phyloP scores from a whole-genome alignment of 1,284 basidiomycete species.

The Coniophora puteana region DNA sequence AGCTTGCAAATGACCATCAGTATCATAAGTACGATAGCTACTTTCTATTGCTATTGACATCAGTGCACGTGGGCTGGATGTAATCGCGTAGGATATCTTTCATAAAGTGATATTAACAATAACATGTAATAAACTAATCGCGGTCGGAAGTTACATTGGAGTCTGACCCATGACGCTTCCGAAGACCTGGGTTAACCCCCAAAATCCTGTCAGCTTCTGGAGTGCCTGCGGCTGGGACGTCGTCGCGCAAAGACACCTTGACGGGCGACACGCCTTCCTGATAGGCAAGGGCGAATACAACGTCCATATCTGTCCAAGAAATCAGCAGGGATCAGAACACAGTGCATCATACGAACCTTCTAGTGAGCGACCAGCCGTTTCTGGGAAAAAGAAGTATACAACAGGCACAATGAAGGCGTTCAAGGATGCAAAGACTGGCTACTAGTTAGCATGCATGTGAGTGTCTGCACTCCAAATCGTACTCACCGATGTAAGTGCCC shows the following conservation, averaged over 20 bases:
- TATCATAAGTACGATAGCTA: background rate
- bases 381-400: conserved; percentile 59
- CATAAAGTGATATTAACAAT: background rate
- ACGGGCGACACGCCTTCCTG: conserved; percentile 51
- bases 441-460: conserved; percentile 28
- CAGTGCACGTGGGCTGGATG: too few species aligned
- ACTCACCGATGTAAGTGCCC: conserved; percentile 56
- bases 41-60: background rate
- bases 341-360: conserved; percentile 39
- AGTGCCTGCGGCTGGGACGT: conserved; percentile 47
- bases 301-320: conserved; percentile 44
- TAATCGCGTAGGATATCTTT: too few species aligned
- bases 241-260: conserved; percentile 45
- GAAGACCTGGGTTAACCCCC: conserved; percentile 22
- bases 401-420: conserved; percentile 54
- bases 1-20: background rate
- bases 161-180: background rate
- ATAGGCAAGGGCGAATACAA: conserved; percentile 54
- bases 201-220: conserved; percentile 46
- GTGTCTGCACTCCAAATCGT: conserved; percentile 23
- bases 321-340: background rate
- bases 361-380: conserved; percentile 51
- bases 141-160: too few species aligned
- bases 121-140: background rate
- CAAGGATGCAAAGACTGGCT: conserved; percentile 52